Evolutionary conservation across 257 asterid genomes (phyloP).

Genomic region (Capsicum rhomboideum): DNA sequence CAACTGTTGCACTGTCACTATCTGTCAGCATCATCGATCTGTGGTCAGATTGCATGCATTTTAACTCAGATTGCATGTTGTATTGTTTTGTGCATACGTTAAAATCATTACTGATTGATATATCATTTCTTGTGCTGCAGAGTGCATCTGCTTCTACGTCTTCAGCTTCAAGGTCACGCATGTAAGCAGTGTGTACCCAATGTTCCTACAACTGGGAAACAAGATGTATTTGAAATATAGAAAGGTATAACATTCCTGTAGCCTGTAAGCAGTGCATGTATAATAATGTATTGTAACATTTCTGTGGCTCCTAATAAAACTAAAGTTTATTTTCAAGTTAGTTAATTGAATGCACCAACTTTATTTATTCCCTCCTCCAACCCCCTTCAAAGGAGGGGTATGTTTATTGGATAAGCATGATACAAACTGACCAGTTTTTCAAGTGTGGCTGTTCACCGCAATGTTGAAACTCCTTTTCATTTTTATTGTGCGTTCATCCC

Average conservation of each 20-base stretch:
- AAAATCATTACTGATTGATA: neutral
- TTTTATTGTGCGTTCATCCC: neutral
- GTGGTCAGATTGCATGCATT: neutral
- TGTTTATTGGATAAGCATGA: neutral
- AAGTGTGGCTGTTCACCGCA: neutral
- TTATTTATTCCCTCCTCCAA: neutral
- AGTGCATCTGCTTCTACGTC: neutral
- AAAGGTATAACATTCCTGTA: neutral
- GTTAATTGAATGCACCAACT: neutral
- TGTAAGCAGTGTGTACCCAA: conserved; percentile 18
- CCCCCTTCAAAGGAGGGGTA: neutral
- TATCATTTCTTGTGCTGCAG: conserved; percentile 22
- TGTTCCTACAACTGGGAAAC: conserved; percentile 2
- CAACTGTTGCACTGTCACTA: neutral
- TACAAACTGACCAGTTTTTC: neutral
- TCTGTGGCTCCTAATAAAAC: neutral
- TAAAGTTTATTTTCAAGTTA: neutral
- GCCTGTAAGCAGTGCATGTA: neutral
- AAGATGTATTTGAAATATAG: neutral
- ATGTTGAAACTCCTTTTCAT: neutral
- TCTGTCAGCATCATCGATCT: neutral
- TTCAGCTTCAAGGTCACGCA: conserved; percentile 58
- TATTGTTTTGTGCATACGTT: neutral
- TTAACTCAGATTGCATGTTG: neutral
- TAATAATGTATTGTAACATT: neutral